These are phyloP conservation scores for Aspergillus piperis DNA, from an alignment of 2,329 filamentous ascomycete species.

Conservation along the genomic window DNA sequence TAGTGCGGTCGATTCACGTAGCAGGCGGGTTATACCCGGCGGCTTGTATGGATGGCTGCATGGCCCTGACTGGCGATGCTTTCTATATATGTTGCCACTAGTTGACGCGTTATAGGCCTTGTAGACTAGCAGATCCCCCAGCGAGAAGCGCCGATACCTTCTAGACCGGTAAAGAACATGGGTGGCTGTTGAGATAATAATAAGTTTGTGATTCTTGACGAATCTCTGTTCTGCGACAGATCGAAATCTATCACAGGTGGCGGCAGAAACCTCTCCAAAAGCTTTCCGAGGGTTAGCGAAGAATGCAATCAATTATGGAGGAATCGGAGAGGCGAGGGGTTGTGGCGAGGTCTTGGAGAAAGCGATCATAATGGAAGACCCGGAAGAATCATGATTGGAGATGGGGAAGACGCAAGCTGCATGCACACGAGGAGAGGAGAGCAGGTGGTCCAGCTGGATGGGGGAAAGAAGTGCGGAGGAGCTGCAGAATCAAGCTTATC, in stretches of 20 bases:
- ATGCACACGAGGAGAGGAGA: background rate
- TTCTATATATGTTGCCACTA: too few relatives aligned
- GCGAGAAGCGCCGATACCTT: too few relatives aligned
- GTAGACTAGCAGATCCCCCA: too few relatives aligned
- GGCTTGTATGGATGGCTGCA: too few relatives aligned
- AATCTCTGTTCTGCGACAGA: too few relatives aligned
- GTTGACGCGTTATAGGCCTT: too few relatives aligned
- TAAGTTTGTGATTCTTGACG: too few relatives aligned
- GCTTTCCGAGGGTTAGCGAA: background rate
- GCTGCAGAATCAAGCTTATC: background rate
- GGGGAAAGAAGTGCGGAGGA: background rate
- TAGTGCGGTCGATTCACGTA: background rate
- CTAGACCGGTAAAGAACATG: too few relatives aligned
- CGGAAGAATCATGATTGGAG: conserved; percentile 3
- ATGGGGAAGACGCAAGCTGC: background rate
- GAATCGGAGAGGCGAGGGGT: background rate
- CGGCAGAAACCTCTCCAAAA: background rate
- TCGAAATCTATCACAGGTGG: too few relatives aligned
- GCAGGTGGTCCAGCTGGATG: background rate
- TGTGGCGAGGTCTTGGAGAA: background rate
- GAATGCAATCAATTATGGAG: background rate
- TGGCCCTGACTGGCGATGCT: too few relatives aligned
- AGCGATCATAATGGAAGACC: background rate
- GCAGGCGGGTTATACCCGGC: too few relatives aligned
- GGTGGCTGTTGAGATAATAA: too few relatives aligned